phyloP scores from a whole-genome alignment of 2,329 filamentous ascomycete species.

The Emericellopsis atlantica region DNA sequence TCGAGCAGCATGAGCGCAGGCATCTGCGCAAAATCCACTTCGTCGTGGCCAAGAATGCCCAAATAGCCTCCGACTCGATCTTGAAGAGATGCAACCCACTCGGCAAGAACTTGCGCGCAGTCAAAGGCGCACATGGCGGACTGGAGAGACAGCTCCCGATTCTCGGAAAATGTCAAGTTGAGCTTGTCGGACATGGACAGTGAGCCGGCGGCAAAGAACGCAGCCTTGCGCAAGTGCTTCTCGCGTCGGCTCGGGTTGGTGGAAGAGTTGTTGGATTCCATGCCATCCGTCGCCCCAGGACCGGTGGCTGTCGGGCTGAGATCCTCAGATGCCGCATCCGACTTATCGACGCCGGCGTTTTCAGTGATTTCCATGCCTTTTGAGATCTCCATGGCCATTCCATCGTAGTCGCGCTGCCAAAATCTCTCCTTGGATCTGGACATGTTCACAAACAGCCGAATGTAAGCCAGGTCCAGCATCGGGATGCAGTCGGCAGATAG shows the following conservation, averaged over 20 bases:
- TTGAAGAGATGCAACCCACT: slow-evolving; percentile 89
- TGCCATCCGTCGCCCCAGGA: slow-evolving; percentile 20
- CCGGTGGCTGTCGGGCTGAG: slow-evolving; percentile 21
- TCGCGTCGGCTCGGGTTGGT: slow-evolving; percentile 50
- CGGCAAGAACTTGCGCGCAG: slow-evolving; percentile 83
- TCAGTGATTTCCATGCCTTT: slow-evolving; percentile 64
- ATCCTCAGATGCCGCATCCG: slow-evolving; percentile 30
- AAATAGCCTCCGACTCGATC: slow-evolving; percentile 86
- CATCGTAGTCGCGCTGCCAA: slow-evolving; percentile 88
- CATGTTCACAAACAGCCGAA: slow-evolving; percentile 87
- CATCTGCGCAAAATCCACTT: slow-evolving; percentile 66
- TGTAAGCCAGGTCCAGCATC: slow-evolving; percentile 80
- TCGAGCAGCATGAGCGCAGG: slow-evolving; percentile 84
- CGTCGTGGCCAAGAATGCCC: slow-evolving; percentile 73
- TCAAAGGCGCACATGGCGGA: slow-evolving; percentile 89
- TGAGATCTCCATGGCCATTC: slow-evolving; percentile 77
- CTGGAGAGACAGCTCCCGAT: slow-evolving; percentile 76
- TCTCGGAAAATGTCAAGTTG: slow-evolving; percentile 76
- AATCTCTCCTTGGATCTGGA: slow-evolving; percentile 84
- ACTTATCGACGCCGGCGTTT: slow-evolving; percentile 53
- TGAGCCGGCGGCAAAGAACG: slow-evolving; percentile 87
- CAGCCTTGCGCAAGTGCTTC: slow-evolving; percentile 82
- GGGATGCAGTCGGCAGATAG: slow-evolving; percentile 86
- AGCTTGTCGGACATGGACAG: slow-evolving; percentile 79
- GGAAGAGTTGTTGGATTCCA: neutral